Evolutionary conservation across 2,329 filamentous ascomycete species (phyloP).

Genomic region (Colletotrichum orchidophilum): DNA sequence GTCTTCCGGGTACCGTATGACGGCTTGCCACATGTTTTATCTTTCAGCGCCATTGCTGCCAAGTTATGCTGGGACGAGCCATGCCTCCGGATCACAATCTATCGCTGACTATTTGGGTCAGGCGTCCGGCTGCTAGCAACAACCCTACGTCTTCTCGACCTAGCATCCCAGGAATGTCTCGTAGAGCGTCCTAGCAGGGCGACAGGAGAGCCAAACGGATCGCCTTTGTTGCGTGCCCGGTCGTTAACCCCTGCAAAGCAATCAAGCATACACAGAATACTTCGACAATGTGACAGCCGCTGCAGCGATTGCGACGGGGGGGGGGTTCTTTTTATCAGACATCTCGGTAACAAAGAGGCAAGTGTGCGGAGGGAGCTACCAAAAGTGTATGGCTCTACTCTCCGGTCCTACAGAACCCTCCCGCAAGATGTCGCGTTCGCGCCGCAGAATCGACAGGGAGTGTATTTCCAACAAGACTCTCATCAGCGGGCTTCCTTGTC

Average conservation of each 20-base stretch:
- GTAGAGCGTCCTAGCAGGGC: not conserved
- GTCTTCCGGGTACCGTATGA: conserved; percentile 3
- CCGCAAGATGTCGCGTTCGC: not conserved
- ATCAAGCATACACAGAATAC: not conserved
- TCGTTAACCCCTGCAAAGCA: not conserved
- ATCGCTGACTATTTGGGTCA: conserved; percentile 9
- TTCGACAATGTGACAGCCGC: not conserved
- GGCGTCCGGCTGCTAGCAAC: not conserved
- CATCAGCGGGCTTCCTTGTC: not conserved
- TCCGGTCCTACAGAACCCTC: not conserved
- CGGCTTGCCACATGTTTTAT: conserved; percentile 29
- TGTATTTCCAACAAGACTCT: not conserved
- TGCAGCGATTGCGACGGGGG: not conserved
- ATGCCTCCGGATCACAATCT: conserved; percentile 10
- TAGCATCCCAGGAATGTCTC: not conserved
- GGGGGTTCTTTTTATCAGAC: not conserved
- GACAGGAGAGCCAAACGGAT: conserved; percentile 1
- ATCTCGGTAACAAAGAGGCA: not conserved
- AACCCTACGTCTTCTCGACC: not conserved
- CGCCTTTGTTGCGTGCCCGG: not conserved
- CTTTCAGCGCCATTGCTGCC: not conserved
- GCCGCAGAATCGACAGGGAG: not conserved
- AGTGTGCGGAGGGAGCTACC: not conserved
- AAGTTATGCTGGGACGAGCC: not conserved
- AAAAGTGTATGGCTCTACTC: not conserved